These are phyloP conservation scores for Phaeophleospora eucalypticola DNA, from an alignment of 2,329 filamentous ascomycete species.

Conservation along the genomic window DNA sequence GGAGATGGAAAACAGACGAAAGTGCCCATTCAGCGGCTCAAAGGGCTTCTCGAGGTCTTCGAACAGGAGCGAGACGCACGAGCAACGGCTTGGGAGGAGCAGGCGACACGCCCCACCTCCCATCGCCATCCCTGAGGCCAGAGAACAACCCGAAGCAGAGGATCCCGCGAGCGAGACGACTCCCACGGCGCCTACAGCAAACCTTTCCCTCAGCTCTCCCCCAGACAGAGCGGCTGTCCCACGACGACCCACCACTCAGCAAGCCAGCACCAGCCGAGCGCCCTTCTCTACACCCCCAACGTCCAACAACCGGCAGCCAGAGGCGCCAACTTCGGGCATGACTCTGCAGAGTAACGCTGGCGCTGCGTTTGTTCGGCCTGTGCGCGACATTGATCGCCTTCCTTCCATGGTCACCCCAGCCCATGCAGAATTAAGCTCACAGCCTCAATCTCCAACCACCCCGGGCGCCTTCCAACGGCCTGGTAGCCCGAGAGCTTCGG, in stretches of 20 bases:
- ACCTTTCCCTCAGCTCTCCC: slow-evolving; percentile 64
- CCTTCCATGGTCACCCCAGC: slow-evolving; percentile 74
- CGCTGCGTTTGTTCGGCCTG: slow-evolving; percentile 64
- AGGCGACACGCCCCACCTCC: slow-evolving; percentile 80
- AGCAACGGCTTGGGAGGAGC: slow-evolving; percentile 42
- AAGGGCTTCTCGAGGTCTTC: slow-evolving; percentile 38
- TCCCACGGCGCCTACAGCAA: slow-evolving; percentile 49
- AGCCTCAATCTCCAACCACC: slow-evolving; percentile 86
- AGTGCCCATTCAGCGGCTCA: slow-evolving; percentile 39
- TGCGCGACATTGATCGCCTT: slow-evolving; percentile 76
- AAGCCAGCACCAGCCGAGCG: slow-evolving; percentile 22
- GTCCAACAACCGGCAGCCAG: slow-evolving; percentile 15
- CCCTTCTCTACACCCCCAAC: slow-evolving; percentile 30
- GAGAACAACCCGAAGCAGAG: slow-evolving; percentile 44
- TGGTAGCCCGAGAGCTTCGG: slow-evolving; percentile 40
- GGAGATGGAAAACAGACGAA: slow-evolving; percentile 69
- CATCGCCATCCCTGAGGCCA: slow-evolving; percentile 67
- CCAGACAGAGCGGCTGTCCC: slow-evolving; percentile 65
- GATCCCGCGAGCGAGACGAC: slow-evolving; percentile 56
- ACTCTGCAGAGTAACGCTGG: slow-evolving; percentile 29
- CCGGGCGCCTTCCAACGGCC: slow-evolving; percentile 62
- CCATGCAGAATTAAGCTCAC: slow-evolving; percentile 69
- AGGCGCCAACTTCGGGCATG: slow-evolving; percentile 28
- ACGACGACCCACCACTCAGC: slow-evolving; percentile 52
- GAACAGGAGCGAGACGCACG: slow-evolving; percentile 29